A percentile compares a stretch with the other conserved stretches of the same genome.
phyloP scores from a whole-genome alignment of 805 yeast genomes.

The Nematodospora valgi region DNA sequence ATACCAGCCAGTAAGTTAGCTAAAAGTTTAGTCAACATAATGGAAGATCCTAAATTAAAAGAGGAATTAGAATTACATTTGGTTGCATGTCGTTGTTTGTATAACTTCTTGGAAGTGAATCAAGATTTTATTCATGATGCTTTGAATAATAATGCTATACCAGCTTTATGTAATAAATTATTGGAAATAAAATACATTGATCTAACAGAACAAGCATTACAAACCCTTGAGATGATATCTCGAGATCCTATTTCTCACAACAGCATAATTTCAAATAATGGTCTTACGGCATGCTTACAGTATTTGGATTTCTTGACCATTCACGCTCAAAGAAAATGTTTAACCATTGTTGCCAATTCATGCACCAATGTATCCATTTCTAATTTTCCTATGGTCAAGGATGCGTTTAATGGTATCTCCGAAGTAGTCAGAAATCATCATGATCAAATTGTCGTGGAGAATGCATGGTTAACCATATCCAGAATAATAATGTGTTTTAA shows the following conservation, averaged over 20 bases:
- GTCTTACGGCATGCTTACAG: conserved; percentile 61
- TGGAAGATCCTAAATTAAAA: conserved; percentile 53
- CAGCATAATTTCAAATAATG: conserved; percentile 54
- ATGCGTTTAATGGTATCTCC: conserved; percentile 57
- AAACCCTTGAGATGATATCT: conserved; percentile 66
- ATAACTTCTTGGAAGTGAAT: conserved; percentile 74
- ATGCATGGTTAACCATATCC: conserved; percentile 62
- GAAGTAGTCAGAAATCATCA: conserved; percentile 51
- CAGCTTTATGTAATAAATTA: conserved; percentile 61
- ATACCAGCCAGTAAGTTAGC: conserved; percentile 61
- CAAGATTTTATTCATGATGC: conserved; percentile 61
- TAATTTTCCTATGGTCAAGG: conserved; percentile 48
- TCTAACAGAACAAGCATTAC: conserved; percentile 86
- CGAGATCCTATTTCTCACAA: conserved; percentile 47
- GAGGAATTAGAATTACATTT: conserved; percentile 78
- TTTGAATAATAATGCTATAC: conserved; percentile 62
- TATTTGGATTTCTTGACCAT: conserved; percentile 85
- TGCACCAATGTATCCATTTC: conserved; percentile 45
- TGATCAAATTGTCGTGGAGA: conserved; percentile 61
- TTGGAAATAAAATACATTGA: conserved; percentile 81
- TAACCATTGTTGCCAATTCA: conserved; percentile 68
- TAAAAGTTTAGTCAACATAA: conserved; percentile 50
- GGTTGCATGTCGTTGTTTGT: conserved; percentile 78
- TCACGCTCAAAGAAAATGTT: conserved; percentile 83
- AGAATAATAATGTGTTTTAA: conserved; percentile 52